Evolutionary conservation across 768 basidiomycete genomes (phyloP), one percentile per base, ranked within the genome.

Genomic region (Cubamyces lactineus): DNA sequence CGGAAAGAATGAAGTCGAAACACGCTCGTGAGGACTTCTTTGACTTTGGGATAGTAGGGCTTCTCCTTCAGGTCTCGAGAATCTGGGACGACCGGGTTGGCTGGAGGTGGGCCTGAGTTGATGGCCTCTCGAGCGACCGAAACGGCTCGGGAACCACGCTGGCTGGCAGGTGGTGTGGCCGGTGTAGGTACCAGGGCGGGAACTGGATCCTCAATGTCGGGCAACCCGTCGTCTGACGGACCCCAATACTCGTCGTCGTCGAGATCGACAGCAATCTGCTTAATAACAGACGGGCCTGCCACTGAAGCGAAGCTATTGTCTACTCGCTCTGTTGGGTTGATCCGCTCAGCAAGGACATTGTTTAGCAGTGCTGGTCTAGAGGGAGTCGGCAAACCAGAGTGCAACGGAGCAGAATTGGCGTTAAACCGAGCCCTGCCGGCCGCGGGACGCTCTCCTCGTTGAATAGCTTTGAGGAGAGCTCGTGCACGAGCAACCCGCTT

Each of bases 1-100:
- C 96, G 85, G 73, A 98, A 98, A 0, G 71, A 68, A 0, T 80
- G 67, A 15, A 98, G 78, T 5, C 77, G 76, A 74, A 98, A 98
- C 0, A 83, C 78, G 8, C 73, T 66, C 49, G 75, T 79, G 9
- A 95, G 79, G 13, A 82, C 81, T 23, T 73, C 73, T 63, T 76
- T 74, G 52, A 91, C 77, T 19, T 67, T 57, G 1, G 58, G 16
- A 34, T 70, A 71, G 48, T 61, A 70, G 1, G 70, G 59, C n/a
- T 59, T 63, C 47, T 58, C 42, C 19, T 49, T 54, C 17, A 66
- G 62, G 5, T 62, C 54, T 0, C 54, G 23, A 49, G 52, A 28
- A 19, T 54, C 41, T 19, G 19, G 7, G n/a, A 30, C 39, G 4
- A 28, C 23, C 3, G 42, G 47, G 17, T 59, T 47, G 2, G 52